These are phyloP conservation scores for Gorgonomyces haynaldii DNA, from an alignment of 192 early-diverging fungal genomes.

Conservation along the genomic window DNA sequence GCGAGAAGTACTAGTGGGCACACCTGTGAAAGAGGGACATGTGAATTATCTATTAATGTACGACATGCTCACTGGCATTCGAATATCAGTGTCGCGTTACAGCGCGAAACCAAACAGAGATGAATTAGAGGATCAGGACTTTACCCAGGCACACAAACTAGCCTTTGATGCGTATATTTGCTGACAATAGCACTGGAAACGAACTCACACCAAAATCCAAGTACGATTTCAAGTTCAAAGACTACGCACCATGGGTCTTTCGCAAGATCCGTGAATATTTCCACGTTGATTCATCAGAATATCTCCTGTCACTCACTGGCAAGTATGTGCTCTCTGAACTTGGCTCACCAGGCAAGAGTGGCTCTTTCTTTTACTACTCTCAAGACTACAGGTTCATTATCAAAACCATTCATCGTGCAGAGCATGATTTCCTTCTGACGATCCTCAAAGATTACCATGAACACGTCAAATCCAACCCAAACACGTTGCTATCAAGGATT, in stretches of 20 bases:
- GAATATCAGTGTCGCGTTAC: slow-evolving; percentile 77
- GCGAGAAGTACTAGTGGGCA: slow-evolving; percentile 55
- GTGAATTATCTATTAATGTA: slow-evolving; percentile 95
- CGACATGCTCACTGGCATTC: slow-evolving; percentile 96
- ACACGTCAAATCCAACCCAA: slow-evolving; percentile 77
- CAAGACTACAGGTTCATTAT: slow-evolving; percentile 98
- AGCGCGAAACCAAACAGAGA: slow-evolving; percentile 69
- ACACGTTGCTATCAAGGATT: slow-evolving; percentile 88
- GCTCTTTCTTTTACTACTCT: slow-evolving; percentile 96
- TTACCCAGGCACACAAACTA: slow-evolving; percentile 78
- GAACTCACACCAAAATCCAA: slow-evolving; percentile 88
- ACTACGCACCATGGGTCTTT: slow-evolving; percentile 97
- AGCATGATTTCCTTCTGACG: slow-evolving; percentile 87
- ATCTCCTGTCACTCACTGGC: slow-evolving; percentile 84
- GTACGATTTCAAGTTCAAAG: slow-evolving; percentile 99
- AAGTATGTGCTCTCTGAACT: slow-evolving; percentile 95
- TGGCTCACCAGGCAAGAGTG: slow-evolving; percentile 88
- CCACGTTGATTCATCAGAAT: slow-evolving; percentile 83
- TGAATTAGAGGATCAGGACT: slow-evolving; percentile 62
- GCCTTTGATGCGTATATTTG: slow-evolving; percentile 80
- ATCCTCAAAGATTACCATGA: slow-evolving; percentile 82
- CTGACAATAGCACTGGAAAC: slow-evolving; percentile 58
- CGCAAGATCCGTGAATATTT: slow-evolving; percentile 77
- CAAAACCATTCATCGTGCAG: slow-evolving; percentile 90
- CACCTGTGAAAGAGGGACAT: slow-evolving; percentile 86